These are phyloP conservation scores for Penicillium canescens DNA, from an alignment of 495 filamentous ascomycete genomes.

Conservation along the genomic window DNA sequence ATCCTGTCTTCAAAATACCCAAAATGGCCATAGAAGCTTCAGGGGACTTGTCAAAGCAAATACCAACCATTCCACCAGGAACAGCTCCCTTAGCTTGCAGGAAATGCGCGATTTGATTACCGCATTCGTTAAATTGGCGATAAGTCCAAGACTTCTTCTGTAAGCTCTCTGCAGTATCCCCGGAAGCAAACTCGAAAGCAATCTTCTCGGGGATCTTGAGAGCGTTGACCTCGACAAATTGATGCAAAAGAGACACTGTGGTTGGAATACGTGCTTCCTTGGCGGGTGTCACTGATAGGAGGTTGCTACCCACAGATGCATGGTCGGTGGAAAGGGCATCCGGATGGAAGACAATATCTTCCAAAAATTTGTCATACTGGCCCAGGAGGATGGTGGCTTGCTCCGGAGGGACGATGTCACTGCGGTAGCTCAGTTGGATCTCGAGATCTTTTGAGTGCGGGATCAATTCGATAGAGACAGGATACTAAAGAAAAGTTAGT, in stretches of 20 bases:
- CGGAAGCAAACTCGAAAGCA: conserved; percentile 43
- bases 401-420: conserved; percentile 57
- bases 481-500: conserved; percentile 45
- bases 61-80: conserved; percentile 38
- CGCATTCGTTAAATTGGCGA: conserved; percentile 32
- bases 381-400: conserved; percentile 52
- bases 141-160: conserved; percentile 41
- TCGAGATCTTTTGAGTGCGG: conserved; percentile 46
- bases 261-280: conserved; percentile 28
- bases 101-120: conserved; percentile 40
- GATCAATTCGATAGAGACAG: conserved; percentile 72
- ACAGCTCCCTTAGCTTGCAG: conserved; percentile 31
- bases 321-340: conserved; percentile 21
- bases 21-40: conserved; percentile 44
- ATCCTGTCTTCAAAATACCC: conserved; percentile 58
- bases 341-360: conserved; percentile 26
- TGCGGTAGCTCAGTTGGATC: conserved; percentile 61
- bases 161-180: conserved; percentile 23
- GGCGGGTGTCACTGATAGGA: conserved; percentile 52
- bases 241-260: conserved; percentile 29
- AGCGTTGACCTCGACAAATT: conserved; percentile 48
- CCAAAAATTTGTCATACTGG: conserved; percentile 32
- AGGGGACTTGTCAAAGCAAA: conserved; percentile 43
- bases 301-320: conserved; percentile 14
- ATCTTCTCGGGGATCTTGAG: conserved; percentile 34